Evolutionary conservation across 2,329 filamentous ascomycete genomes (phyloP).

Genomic region (Clonostachys rhizophaga): DNA sequence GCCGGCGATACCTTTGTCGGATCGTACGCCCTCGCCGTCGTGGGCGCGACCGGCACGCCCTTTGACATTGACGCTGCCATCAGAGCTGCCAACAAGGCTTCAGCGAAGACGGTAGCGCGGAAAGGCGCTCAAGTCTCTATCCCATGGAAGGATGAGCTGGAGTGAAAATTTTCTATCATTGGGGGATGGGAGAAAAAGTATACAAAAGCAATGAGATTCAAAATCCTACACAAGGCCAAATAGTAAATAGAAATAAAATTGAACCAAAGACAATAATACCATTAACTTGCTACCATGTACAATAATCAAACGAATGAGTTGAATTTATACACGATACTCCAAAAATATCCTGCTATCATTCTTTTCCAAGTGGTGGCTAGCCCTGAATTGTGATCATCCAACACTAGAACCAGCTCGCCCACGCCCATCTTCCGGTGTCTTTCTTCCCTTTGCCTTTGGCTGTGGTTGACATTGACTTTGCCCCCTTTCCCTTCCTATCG

Average conservation of each 20-base stretch:
- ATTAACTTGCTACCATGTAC: not conserved
- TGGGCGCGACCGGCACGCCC: constrained; percentile 21
- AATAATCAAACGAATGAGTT: not conserved
- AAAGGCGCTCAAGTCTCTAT: constrained; percentile 38
- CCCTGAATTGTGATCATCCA: not conserved
- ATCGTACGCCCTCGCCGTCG: constrained; percentile 72
- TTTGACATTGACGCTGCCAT: constrained; percentile 54
- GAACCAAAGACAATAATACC: constrained; percentile 1
- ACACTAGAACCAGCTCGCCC: constrained; percentile 8
- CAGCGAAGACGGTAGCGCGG: constrained; percentile 32
- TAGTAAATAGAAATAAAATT: constrained; percentile 4
- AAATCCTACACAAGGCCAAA: constrained; percentile 5
- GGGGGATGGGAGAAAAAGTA: not conserved
- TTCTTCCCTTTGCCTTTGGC: not conserved
- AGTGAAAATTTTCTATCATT: constrained; percentile 10
- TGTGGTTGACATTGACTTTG: no score
- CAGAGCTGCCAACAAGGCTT: constrained; percentile 45
- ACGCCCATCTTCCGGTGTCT: constrained; percentile 6
- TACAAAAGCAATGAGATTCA: constrained; percentile 7
- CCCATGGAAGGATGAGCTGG: constrained; percentile 36
- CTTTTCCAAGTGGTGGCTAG: no score
- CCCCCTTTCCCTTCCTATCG: not conserved
- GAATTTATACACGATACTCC: no score
- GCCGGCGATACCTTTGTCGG: constrained; percentile 95
- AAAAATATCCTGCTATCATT: no score